These are phyloP conservation scores for Pulveroboletus frians DNA, from an alignment of 768 basidiomycete species.

Conservation along the genomic window DNA sequence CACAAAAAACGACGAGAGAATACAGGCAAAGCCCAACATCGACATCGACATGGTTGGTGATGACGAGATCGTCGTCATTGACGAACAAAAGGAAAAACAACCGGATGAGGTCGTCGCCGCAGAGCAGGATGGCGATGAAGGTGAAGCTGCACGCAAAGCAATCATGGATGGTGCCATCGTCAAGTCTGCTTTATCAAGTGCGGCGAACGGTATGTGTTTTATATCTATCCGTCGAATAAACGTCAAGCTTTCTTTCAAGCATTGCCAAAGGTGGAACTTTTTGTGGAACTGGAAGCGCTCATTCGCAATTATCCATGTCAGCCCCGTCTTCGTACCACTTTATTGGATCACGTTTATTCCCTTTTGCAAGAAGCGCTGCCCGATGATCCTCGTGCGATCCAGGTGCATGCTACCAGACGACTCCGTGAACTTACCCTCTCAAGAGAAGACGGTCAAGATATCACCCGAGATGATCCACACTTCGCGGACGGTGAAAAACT, in stretches of 20 bases:
- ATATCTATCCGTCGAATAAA: slow-evolving; percentile 12
- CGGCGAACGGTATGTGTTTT: slow-evolving; percentile 55
- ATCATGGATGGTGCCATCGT: slow-evolving; percentile 80
- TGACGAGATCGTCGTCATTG: slow-evolving; percentile 12
- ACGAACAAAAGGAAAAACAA: slow-evolving; percentile 21
- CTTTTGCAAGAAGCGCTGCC: slow-evolving; percentile 37
- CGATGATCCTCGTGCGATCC: slow-evolving; percentile 34
- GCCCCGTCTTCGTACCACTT: slow-evolving; percentile 31
- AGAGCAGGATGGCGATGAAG: slow-evolving; percentile 40
- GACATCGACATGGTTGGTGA: slow-evolving; percentile 20
- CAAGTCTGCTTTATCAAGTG: slow-evolving; percentile 68
- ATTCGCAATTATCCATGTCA: slow-evolving; percentile 41
- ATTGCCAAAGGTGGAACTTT: slow-evolving; percentile 38
- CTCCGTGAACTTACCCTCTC: slow-evolving; percentile 27
- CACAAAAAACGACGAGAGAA: slow-evolving; percentile 11
- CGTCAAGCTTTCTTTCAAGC: slow-evolving; percentile 27
- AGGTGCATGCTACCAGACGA: slow-evolving; percentile 36
- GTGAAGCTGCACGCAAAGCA: slow-evolving; percentile 52
- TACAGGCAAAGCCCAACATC: slow-evolving; percentile 14
- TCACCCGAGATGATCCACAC: slow-evolving; percentile 4
- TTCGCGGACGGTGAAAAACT: slow-evolving; percentile 17
- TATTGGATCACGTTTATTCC: slow-evolving; percentile 42
- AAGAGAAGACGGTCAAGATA: slow-evolving; percentile 17
- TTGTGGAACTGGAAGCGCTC: slow-evolving; percentile 38
- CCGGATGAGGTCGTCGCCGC: slow-evolving; percentile 28